Percentiles rank a stretch among this genome's conserved stretches.
phyloP scores from a whole-genome alignment of 441 rosid genomes.

The Brassica balearica region DNA sequence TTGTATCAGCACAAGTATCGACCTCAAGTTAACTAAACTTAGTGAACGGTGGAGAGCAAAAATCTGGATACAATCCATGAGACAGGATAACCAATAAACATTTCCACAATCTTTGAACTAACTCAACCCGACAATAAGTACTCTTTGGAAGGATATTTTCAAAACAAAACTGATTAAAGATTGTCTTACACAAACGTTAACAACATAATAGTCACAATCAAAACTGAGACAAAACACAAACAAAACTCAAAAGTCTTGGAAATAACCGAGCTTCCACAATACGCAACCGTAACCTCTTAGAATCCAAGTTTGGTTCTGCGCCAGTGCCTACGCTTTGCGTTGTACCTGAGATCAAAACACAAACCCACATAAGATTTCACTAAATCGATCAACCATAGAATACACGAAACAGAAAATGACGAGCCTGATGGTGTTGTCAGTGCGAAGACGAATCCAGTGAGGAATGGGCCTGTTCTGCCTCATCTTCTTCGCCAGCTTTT shows the following conservation, averaged over 20 bases:
- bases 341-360: conserved; percentile 54
- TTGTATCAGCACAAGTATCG: neutral
- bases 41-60: neutral
- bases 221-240: conserved; percentile 6
- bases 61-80: neutral
- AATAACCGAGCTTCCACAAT: conserved; percentile 12
- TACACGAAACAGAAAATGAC: conserved; percentile 28
- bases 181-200: conserved; percentile 26
- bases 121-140: neutral
- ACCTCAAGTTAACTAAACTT: neutral
- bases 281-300: conserved; percentile 41
- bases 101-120: neutral
- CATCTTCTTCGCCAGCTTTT: conserved; percentile 91
- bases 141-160: neutral
- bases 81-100: neutral
- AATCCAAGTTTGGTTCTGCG: conserved; percentile 91
- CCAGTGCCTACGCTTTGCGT: conserved; percentile 93
- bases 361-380: conserved; percentile 7
- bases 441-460: conserved; percentile 84
- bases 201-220: neutral
- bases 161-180: conserved; percentile 11
- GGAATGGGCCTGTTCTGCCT: conserved; percentile 94
- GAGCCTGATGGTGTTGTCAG: conserved; percentile 88
- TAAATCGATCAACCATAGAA: neutral
- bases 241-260: neutral